Base-by-base conservation (phyloP, 257 asterid species). In the Petunia secreta region DNA sequence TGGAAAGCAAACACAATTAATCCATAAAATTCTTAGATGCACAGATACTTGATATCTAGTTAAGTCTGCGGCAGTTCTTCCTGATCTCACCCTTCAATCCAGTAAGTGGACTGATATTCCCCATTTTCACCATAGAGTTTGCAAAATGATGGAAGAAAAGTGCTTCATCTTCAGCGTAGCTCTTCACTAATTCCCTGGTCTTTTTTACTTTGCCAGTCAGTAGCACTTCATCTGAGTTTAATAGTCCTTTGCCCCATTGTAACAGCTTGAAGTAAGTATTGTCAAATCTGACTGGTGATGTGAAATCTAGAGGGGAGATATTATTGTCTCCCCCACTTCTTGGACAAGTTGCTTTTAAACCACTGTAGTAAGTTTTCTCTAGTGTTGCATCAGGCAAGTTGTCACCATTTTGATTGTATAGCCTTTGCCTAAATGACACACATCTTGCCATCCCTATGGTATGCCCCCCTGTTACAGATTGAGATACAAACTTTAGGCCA, bases 381-480 rank as follows among this genome's bases (percentile, higher is more conserved):
- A 90, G 71, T 5, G 93, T 87, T 37, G 36, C 68, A 64, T 93
- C 94, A 6, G 94, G 94, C 73, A 83, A 81, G 83, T 90, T 85
- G 65, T 89, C 65, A 5, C 95, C 93, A 4, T 93, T 88, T 83
- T 91, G 93, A 76, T 89, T 91, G 93, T 93, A 93, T 25, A 93
- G 78, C 80, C 95, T 84, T 77, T 93, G 94, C 78, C 86, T 90
- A 87, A 90, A 90, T 37, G 92, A 66, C 66, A 63, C 92, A 55
- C 98, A 93, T 81, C 95, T 85, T 38, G 98, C 98, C 81, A 85
- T 82, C 38, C 98, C 98, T 55, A 90, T 91, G 9, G 92, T 89
- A 87, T 93, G 98, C 16, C 91, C 92, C 62, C 98, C 97, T 93
- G 84, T 11, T 3, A 44, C 11, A 37, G 8, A 14, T 8, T 52